phyloP scores from a whole-genome alignment of 2,329 filamentous ascomycete species.

The Fusarium sp. region DNA sequence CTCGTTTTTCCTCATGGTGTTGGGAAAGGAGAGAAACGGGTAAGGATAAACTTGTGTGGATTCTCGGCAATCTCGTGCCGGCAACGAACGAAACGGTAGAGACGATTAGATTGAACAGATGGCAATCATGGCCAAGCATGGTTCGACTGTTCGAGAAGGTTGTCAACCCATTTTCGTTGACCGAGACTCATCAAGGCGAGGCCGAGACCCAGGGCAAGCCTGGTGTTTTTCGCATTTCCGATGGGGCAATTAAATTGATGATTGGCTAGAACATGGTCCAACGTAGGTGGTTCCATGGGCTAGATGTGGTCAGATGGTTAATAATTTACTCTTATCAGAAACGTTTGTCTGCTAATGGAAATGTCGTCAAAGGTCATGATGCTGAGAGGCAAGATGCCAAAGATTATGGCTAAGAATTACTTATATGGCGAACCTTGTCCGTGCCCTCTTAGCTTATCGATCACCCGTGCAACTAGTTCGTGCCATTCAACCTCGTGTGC shows the following conservation, averaged over 20 bases:
- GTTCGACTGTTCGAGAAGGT: slow-evolving; percentile 29
- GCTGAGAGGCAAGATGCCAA: slow-evolving; percentile 2
- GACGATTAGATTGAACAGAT: slow-evolving; percentile 9
- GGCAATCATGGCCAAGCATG: background rate
- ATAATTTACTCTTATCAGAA: background rate
- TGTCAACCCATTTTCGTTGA: slow-evolving; percentile 41
- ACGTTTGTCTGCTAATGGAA: background rate
- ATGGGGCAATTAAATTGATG: slow-evolving; percentile 10
- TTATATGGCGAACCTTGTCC: slow-evolving; percentile 22
- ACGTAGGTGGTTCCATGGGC: slow-evolving; percentile 13
- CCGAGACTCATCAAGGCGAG: slow-evolving; percentile 32
- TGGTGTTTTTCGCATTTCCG: slow-evolving; percentile 16
- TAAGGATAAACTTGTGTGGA: slow-evolving; percentile 25
- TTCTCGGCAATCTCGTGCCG: slow-evolving; percentile 45
- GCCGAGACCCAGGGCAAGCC: slow-evolving; percentile 20
- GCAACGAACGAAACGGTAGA: slow-evolving; percentile 18
- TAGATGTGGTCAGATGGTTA: slow-evolving; percentile 14
- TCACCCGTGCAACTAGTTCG: slow-evolving; percentile 17
- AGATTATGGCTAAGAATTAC: background rate
- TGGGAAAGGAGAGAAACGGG: slow-evolving; percentile 15
- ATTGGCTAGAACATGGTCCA: slow-evolving; percentile 26
- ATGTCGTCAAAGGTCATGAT: slow-evolving; percentile 1
- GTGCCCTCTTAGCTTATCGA: slow-evolving; percentile 34
- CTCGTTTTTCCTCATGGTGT: slow-evolving; percentile 18
- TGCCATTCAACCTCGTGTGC: slow-evolving; percentile 35